Conservation (phyloP, 2,329 filamentous ascomycete genomes). For the Cladosporium sp. region DNA sequence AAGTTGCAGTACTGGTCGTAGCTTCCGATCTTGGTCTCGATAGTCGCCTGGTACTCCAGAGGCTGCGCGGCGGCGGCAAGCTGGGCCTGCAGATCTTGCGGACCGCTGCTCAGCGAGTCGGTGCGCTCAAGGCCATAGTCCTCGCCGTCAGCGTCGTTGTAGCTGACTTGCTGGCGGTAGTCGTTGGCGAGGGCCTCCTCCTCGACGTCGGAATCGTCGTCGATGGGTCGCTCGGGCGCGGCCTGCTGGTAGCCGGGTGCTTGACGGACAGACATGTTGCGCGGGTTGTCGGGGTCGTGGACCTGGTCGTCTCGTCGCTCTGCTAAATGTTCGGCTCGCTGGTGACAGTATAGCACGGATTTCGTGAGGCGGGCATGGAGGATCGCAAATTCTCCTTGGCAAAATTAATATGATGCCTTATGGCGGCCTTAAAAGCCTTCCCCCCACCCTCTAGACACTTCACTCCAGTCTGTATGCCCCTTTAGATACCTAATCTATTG, state of each 20-base stretch:
- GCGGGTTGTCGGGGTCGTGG: conserved; percentile 3
- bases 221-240: neutral
- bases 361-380: too few species aligned
- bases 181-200: conserved; percentile 95
- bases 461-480: too few species aligned
- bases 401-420: too few species aligned
- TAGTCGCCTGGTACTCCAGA: conserved; percentile 89
- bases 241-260: conserved; percentile 7
- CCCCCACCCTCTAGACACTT: too few species aligned
- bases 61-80: conserved; percentile 89
- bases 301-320: neutral
- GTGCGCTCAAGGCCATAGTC: conserved; percentile 67
- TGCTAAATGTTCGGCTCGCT: neutral
- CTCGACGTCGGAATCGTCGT: conserved; percentile 79
- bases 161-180: conserved; percentile 94
- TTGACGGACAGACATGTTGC: conserved; percentile 9
- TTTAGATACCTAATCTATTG: too few species aligned
- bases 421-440: too few species aligned
- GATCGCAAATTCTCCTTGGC: too few species aligned
- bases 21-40: conserved; percentile 97
- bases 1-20: conserved; percentile 99
- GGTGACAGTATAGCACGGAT: too few species aligned
- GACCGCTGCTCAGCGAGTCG: conserved; percentile 58
- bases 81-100: conserved; percentile 90
- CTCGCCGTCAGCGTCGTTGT: conserved; percentile 62